Conservation (phyloP, 805 yeast genomes). For the Candida boleticola region DNA sequence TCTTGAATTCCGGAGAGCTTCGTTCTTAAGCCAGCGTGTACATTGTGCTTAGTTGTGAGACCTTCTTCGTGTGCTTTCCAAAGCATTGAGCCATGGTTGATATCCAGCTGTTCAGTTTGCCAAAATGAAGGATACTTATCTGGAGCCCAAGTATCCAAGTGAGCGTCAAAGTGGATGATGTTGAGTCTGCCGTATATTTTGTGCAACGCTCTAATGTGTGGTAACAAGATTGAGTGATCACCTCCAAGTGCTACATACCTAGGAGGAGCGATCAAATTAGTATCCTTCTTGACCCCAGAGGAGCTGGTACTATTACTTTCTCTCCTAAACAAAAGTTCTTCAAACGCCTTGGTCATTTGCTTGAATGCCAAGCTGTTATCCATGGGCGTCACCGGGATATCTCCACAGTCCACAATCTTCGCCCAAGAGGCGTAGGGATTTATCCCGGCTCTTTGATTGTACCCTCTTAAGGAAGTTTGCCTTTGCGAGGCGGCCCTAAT, state of each 20-base stretch:
- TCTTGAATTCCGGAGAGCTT: slow-evolving; percentile 65
- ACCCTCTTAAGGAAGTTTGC: slow-evolving; percentile 67
- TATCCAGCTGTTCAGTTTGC: slow-evolving; percentile 55
- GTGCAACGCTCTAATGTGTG: slow-evolving; percentile 65
- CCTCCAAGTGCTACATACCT: slow-evolving; percentile 75
- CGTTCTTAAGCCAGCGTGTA: slow-evolving; percentile 78
- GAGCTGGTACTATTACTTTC: slow-evolving; percentile 16
- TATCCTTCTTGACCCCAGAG: background rate
- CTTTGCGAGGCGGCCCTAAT: slow-evolving; percentile 69
- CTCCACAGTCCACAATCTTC: slow-evolving; percentile 52
- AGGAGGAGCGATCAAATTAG: slow-evolving; percentile 41
- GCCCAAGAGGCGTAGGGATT: slow-evolving; percentile 55
- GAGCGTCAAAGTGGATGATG: slow-evolving; percentile 82
- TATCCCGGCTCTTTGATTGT: slow-evolving; percentile 60
- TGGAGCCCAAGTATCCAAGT: slow-evolving; percentile 81
- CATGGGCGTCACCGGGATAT: slow-evolving; percentile 60
- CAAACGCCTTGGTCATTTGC: slow-evolving; percentile 54
- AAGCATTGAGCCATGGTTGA: slow-evolving; percentile 84
- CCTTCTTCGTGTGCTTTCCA: slow-evolving; percentile 81
- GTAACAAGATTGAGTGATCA: slow-evolving; percentile 74
- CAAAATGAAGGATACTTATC: slow-evolving; percentile 63
- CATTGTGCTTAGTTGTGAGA: slow-evolving; percentile 52
- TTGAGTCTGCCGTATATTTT: slow-evolving; percentile 64
- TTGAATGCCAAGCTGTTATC: slow-evolving; percentile 51
- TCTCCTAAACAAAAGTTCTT: slow-evolving; percentile 51